phyloP scores from a whole-genome alignment of 2,329 filamentous ascomycete genomes.

The Diaporthe longicolla region DNA sequence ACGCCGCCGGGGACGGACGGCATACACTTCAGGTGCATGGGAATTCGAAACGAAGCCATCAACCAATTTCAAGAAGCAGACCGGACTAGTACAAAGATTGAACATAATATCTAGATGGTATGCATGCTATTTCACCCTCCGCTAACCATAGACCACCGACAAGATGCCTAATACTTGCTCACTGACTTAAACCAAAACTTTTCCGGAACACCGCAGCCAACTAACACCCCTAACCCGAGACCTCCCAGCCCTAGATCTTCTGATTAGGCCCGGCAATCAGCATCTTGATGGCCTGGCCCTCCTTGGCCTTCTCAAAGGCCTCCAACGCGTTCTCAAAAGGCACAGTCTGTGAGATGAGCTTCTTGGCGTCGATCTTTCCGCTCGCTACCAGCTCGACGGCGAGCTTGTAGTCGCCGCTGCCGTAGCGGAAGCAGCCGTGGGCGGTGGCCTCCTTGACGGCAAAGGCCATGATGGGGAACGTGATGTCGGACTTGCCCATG shows the following conservation, averaged over 20 bases:
- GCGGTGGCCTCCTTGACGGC: slow-evolving; percentile 91
- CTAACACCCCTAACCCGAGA: too few relatives aligned
- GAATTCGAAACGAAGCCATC: too few relatives aligned
- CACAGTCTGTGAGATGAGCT: slow-evolving; percentile 83
- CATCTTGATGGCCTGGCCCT: slow-evolving; percentile 82
- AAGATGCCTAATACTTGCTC: too few relatives aligned
- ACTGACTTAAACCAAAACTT: too few relatives aligned
- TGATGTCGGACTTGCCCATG: slow-evolving; percentile 91
- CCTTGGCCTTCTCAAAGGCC: slow-evolving; percentile 89
- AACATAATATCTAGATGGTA: too few relatives aligned
- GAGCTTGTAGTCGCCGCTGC: slow-evolving; percentile 87
- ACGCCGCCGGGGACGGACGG: too few relatives aligned
- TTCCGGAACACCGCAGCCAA: neutral
- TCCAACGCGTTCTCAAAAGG: slow-evolving; percentile 86
- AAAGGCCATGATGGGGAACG: slow-evolving; percentile 91
- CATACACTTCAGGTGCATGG: too few relatives aligned
- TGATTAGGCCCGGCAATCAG: slow-evolving; percentile 77
- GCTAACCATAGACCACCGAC: too few relatives aligned
- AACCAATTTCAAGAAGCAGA: too few relatives aligned
- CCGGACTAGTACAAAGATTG: too few relatives aligned
- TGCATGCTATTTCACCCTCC: too few relatives aligned
- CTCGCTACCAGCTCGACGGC: slow-evolving; percentile 82
- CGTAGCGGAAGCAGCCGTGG: slow-evolving; percentile 92
- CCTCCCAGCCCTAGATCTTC: slow-evolving; percentile 56
- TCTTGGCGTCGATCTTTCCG: slow-evolving; percentile 85